Evolutionary conservation across 2,329 filamentous ascomycete species (phyloP), one percentile per base, ranked within the genome.

Genomic region (Xylaria sp.): DNA sequence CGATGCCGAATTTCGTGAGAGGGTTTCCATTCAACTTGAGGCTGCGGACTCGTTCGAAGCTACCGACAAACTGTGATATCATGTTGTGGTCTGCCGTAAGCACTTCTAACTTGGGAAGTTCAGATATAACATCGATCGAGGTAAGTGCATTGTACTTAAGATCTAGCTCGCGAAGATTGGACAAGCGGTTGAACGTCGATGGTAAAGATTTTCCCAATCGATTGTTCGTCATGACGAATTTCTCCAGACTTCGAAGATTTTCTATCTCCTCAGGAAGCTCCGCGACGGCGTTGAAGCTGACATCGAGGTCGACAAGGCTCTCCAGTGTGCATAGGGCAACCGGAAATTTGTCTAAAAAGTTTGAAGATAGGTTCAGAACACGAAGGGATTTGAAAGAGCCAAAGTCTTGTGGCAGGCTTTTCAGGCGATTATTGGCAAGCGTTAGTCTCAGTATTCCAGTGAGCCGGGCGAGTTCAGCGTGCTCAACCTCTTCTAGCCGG

Each of bases 181-280:
- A 82, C 7, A 98, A 82, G n/a, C 91, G 85, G 69, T 85, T 87
- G 76, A 98, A 92, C 0, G 89, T 87, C 1, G 87, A 82, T 8
- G 94, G 92, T 42, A 98, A 89, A 6, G 90, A 85, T 2, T 93
- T 93, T 21, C 88, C 86, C 14, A 99, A 83, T 69, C 92, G 90
- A 80, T 99, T 99, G 82, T 99, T 99, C 1, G 96, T 98, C 73
- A 97, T 95, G 82, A 96, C 93, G 34, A 99, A 87, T 71, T 94
- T 90, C 80, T 98, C 96, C 45, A 99, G 82, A 63, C 90, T 93
- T 66, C 86, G 89, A 66, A 99, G 82, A 64, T 89, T 89, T 6
- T 94, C 93, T 72, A 99, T 92, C 70, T 90, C 84, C 14, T 91
- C 89, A 0, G 94, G 94, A 7, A 99, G 82, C 62, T 84, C 87